These are phyloP conservation scores for Xylaria polymorpha DNA, from an alignment of 2,329 filamentous ascomycete genomes.

Conservation along the genomic window DNA sequence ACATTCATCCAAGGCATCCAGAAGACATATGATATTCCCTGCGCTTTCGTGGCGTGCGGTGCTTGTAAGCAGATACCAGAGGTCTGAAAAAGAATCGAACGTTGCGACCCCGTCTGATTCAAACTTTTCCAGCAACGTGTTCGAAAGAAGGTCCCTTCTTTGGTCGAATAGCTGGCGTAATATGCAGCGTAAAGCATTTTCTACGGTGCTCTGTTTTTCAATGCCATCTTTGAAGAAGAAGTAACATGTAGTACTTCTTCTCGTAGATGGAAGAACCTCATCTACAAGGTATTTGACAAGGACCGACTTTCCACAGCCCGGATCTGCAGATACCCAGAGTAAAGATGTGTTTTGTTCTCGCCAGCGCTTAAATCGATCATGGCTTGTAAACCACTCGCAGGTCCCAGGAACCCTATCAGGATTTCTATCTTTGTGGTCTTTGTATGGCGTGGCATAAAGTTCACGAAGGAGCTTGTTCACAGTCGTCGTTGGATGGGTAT, in stretches of 20 bases:
- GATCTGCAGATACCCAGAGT: slow-evolving; percentile 46
- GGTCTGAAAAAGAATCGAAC: slow-evolving; percentile 42
- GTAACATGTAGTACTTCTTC: slow-evolving; percentile 49
- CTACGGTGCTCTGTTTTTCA: slow-evolving; percentile 43
- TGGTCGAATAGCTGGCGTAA: slow-evolving; percentile 54
- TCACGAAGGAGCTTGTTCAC: not conserved
- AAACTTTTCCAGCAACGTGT: slow-evolving; percentile 40
- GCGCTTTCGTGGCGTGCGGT: not conserved
- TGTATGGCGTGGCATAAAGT: not conserved
- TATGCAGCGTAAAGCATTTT: slow-evolving; percentile 23
- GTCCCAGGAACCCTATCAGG: not conserved
- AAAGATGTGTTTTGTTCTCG: slow-evolving; percentile 12
- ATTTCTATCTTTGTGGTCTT: not conserved
- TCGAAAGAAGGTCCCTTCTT: slow-evolving; percentile 41
- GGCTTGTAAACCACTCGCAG: not conserved
- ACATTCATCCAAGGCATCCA: slow-evolving; percentile 30
- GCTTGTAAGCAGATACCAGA: slow-evolving; percentile 35
- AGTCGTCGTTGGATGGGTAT: not conserved
- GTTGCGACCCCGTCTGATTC: slow-evolving; percentile 33
- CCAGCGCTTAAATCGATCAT: not conserved
- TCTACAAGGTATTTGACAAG: slow-evolving; percentile 54
- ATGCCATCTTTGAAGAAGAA: slow-evolving; percentile 60
- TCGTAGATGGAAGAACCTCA: slow-evolving; percentile 38
- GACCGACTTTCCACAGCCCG: slow-evolving; percentile 60
- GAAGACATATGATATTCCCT: slow-evolving; percentile 26